phyloP scores from a whole-genome alignment of 1,139 yeast genomes.

The Wickerhamomyces sp. region DNA sequence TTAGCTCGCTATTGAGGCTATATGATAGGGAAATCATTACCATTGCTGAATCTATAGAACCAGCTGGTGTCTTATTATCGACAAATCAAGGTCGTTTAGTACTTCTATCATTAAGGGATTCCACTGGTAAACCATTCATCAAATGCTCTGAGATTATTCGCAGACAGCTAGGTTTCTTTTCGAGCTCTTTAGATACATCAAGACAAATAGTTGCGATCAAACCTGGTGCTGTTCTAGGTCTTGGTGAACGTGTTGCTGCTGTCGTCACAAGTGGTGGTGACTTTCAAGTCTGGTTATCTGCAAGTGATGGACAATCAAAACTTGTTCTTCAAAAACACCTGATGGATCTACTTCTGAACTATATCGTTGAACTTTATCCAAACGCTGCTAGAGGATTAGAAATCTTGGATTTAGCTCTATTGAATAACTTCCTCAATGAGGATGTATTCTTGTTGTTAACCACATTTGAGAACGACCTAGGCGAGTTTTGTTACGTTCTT shows the following conservation, averaged over 20 bases:
- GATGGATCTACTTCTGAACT: conserved; percentile 31
- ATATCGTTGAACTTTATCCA: conserved; percentile 38
- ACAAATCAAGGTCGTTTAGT: conserved; percentile 69
- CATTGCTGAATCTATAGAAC: conserved; percentile 59
- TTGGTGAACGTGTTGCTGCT: conserved; percentile 44
- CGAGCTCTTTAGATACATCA: conserved; percentile 19
- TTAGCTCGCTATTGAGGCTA: conserved; percentile 32
- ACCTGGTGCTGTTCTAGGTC: conserved; percentile 47
- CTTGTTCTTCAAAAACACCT: conserved; percentile 33
- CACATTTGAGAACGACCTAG: conserved; percentile 30
- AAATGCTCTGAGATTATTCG: conserved; percentile 22
- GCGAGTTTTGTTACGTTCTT: conserved; percentile 40
- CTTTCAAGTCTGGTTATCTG: conserved; percentile 42
- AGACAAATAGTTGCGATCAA: conserved; percentile 58
- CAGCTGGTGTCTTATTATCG: conserved; percentile 68
- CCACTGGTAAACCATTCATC: conserved; percentile 53
- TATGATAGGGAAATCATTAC: conserved; percentile 53
- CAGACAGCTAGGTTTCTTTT: conserved; percentile 29
- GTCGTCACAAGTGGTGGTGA: conserved; percentile 38
- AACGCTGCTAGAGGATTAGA: conserved; percentile 34
- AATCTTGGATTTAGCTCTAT: conserved; percentile 49
- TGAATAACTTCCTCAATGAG: conserved; percentile 27
- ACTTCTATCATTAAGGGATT: conserved; percentile 60
- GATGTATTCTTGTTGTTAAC: conserved; percentile 48
- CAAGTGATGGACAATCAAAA: conserved; percentile 38